Evolutionary conservation across 768 basidiomycete genomes (phyloP).

Genomic region (Phylloporus arenicola): DNA sequence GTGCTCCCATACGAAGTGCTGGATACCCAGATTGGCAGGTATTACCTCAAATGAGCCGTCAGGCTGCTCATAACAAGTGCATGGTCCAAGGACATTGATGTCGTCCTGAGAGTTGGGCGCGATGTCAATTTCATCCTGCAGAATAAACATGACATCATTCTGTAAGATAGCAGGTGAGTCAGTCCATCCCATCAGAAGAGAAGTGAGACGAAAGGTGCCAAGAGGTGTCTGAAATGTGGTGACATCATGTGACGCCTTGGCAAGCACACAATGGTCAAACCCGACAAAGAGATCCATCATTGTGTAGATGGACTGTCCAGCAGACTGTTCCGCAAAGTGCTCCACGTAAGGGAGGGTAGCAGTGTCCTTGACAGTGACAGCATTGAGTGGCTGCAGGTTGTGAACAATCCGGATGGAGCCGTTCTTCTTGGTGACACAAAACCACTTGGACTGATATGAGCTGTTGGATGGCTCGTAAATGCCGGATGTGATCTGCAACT

Average conservation of each 20-base stretch:
- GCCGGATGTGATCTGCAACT: constrained; percentile 33
- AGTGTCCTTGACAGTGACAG: constrained; percentile 5
- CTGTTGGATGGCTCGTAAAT: constrained; percentile 38
- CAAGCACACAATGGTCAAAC: background rate
- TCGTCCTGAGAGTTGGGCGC: too few relatives aligned
- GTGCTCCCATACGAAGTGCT: constrained; percentile 22
- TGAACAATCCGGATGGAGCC: constrained; percentile 20
- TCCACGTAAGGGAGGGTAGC: constrained; percentile 12
- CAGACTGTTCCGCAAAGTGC: constrained; percentile 11
- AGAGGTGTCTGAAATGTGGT: too few relatives aligned
- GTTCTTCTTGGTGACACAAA: constrained; percentile 32
- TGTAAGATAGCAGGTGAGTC: constrained; percentile 39
- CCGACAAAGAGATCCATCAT: constrained; percentile 3
- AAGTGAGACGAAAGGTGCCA: too few relatives aligned
- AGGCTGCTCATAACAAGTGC: constrained; percentile 26
- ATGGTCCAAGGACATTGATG: constrained; percentile 34
- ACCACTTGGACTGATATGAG: constrained; percentile 38
- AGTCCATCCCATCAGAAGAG: constrained; percentile 43
- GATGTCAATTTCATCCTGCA: constrained; percentile 35
- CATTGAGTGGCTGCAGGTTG: constrained; percentile 22
- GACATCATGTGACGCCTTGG: constrained; percentile 26
- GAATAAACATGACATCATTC: constrained; percentile 8
- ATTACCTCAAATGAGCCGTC: constrained; percentile 9
- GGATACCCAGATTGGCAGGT: constrained; percentile 7
- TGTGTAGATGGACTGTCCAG: constrained; percentile 1